phyloP scores from a whole-genome alignment of 495 filamentous ascomycete genomes.

The Xeromyces bisporus region DNA sequence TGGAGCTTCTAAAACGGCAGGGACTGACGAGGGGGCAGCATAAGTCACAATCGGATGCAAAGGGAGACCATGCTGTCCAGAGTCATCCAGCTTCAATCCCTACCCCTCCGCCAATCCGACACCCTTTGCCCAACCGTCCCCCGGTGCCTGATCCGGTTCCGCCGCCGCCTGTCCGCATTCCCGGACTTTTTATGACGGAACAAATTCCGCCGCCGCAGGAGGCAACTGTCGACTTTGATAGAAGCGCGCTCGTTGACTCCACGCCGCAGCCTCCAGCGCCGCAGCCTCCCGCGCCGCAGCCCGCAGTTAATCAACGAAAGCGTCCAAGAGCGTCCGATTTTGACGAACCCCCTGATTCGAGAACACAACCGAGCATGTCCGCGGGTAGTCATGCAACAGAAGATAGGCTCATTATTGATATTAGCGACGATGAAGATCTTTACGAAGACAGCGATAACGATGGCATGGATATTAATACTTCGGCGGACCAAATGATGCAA shows the following conservation, averaged over 20 bases:
- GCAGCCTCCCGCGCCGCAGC: conserved; percentile 11
- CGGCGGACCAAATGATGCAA: conserved; percentile 4
- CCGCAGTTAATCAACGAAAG: conserved; percentile 38
- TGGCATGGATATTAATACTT: conserved; percentile 18
- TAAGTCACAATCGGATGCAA: conserved; percentile 8
- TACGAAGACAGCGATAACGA: conserved; percentile 27
- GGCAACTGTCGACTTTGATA: conserved; percentile 2
- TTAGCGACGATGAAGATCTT: conserved; percentile 48
- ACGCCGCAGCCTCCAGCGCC: conserved; percentile 13
- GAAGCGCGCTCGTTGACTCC: conserved; percentile 8
- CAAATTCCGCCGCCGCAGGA: conserved; percentile 2
- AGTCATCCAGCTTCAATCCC: not conserved
- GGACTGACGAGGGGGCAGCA: conserved; percentile 19
- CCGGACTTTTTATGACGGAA: conserved; percentile 35
- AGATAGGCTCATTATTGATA: conserved; percentile 47
- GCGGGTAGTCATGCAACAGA: conserved; percentile 5
- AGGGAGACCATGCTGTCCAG: conserved; percentile 1
- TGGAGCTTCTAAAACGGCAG: conserved; percentile 33
- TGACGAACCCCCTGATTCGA: conserved; percentile 34
- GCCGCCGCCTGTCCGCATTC: conserved; percentile 22
- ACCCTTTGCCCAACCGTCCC: conserved; percentile 29
- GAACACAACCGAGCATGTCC: too few species aligned
- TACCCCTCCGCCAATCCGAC: conserved; percentile 11
- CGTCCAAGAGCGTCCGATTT: conserved; percentile 80
- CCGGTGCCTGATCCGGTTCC: conserved; percentile 14